phyloP scores from a whole-genome alignment of 1,139 yeast species.

The Debaryomyces psychrophilus region DNA sequence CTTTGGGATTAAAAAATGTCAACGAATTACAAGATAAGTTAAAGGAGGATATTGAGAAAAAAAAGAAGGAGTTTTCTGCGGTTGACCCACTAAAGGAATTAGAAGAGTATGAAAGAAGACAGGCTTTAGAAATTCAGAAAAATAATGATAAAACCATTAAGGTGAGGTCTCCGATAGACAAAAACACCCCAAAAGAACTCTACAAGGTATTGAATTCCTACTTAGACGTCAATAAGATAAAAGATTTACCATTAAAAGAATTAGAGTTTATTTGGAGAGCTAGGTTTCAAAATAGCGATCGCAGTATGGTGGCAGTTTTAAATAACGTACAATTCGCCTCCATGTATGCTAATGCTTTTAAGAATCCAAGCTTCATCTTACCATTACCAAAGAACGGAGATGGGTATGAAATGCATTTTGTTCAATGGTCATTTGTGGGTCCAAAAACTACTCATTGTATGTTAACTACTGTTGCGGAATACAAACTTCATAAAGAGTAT shows the following conservation, averaged over 20 bases:
- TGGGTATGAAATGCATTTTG: slow-evolving; percentile 83
- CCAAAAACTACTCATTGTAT: slow-evolving; percentile 85
- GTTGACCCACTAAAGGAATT: slow-evolving; percentile 74
- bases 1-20: slow-evolving; percentile 45
- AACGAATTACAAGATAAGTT: slow-evolving; percentile 66
- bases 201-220: slow-evolving; percentile 74
- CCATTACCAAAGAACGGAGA: slow-evolving; percentile 64
- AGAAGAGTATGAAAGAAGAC: slow-evolving; percentile 54
- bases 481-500: slow-evolving; percentile 84
- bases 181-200: slow-evolving; percentile 52
- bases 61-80: slow-evolving; percentile 57
- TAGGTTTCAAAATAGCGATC: slow-evolving; percentile 66
- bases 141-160: slow-evolving; percentile 65
- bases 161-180: slow-evolving; percentile 57
- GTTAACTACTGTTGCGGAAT: slow-evolving; percentile 91
- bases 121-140: slow-evolving; percentile 34
- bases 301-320: slow-evolving; percentile 67
- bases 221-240: slow-evolving; percentile 68
- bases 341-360: slow-evolving; percentile 68
- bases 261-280: slow-evolving; percentile 89
- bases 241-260: slow-evolving; percentile 60
- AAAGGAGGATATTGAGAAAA: slow-evolving; percentile 61
- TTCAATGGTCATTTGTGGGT: slow-evolving; percentile 93
- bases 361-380: slow-evolving; percentile 72
- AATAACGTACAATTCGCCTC: slow-evolving; percentile 58